phyloP scores from a whole-genome alignment of 371 early-diverging fungal species.

The Ordospora colligata region DNA sequence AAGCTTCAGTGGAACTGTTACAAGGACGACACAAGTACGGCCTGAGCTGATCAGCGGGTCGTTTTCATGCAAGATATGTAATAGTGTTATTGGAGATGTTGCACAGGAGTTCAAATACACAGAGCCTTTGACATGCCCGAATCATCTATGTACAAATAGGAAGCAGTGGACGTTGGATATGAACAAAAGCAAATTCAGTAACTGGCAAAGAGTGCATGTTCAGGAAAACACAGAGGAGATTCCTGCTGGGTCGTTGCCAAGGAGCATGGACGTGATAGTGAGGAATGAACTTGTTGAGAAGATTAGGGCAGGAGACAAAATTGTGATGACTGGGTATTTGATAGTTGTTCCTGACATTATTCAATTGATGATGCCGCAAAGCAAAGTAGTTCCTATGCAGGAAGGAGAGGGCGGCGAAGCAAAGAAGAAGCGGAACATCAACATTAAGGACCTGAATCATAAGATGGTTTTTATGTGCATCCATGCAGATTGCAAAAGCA shows the following conservation, averaged over 20 bases:
- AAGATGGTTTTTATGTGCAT: slow-evolving; percentile 48
- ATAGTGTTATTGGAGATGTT: slow-evolving; percentile 69
- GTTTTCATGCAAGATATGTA: slow-evolving; percentile 81
- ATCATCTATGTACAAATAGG: slow-evolving; percentile 75
- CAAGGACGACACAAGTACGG: slow-evolving; percentile 88
- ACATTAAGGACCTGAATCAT: slow-evolving; percentile 41
- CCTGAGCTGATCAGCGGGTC: slow-evolving; percentile 85
- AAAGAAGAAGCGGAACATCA: slow-evolving; percentile 19
- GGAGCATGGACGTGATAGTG: slow-evolving; percentile 88
- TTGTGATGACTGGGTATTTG: slow-evolving; percentile 78
- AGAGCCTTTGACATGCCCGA: slow-evolving; percentile 83
- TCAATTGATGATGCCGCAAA: slow-evolving; percentile 63
- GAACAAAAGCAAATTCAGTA: slow-evolving; percentile 77
- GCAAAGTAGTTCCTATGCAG: slow-evolving; percentile 20
- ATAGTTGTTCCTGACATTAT: slow-evolving; percentile 84
- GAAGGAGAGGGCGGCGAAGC: slow-evolving; percentile 15
- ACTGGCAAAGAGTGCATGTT: slow-evolving; percentile 92
- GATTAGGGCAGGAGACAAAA: slow-evolving; percentile 89
- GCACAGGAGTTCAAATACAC: slow-evolving; percentile 91
- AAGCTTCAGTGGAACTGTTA: slow-evolving; percentile 83
- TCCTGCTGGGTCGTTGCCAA: slow-evolving; percentile 89
- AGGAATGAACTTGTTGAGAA: slow-evolving; percentile 84
- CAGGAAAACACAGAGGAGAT: slow-evolving; percentile 94
- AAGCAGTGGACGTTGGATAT: slow-evolving; percentile 70
- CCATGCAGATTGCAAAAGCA: background rate